These are phyloP conservation scores for Phytopythium delawarense DNA, from an alignment of 352 stramenopile species.

Conservation along the genomic window DNA sequence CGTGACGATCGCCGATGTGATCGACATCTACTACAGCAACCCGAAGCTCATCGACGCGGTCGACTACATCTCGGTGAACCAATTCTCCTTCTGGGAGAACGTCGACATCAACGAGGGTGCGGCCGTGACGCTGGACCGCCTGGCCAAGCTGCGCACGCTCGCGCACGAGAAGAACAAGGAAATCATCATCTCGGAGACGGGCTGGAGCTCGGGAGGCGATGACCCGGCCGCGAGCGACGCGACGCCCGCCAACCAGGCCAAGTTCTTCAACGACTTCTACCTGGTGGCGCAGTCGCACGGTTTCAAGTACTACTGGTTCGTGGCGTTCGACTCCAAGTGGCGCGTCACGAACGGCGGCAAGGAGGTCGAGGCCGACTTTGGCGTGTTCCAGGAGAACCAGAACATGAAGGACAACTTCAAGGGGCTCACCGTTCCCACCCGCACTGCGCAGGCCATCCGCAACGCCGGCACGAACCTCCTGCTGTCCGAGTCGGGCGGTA, in stretches of 20 bases:
- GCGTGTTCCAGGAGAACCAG: constrained; percentile 45
- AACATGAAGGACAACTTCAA: constrained; percentile 60
- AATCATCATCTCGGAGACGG: constrained; percentile 64
- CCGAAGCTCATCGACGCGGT: constrained; percentile 50
- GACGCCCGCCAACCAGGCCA: constrained; percentile 45
- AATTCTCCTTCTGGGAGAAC: constrained; percentile 78
- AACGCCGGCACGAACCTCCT: constrained; percentile 24
- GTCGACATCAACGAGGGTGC: constrained; percentile 41
- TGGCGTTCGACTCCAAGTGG: constrained; percentile 64
- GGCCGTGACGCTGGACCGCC: constrained; percentile 45
- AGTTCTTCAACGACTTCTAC: constrained; percentile 74
- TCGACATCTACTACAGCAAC: constrained; percentile 69
- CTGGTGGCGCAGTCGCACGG: constrained; percentile 36
- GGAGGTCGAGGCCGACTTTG: constrained; percentile 63
- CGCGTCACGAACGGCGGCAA: constrained; percentile 37
- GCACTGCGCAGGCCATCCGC: constrained; percentile 21
- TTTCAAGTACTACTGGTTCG: constrained; percentile 75
- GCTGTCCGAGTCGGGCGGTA: constrained; percentile 33
- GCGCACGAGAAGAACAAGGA: constrained; percentile 49
- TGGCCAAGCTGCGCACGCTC: constrained; percentile 37
- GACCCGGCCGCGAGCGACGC: constrained; percentile 27
- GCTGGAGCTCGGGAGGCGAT: constrained; percentile 51
- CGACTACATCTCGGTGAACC: constrained; percentile 69
- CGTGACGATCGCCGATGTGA: constrained; percentile 65
- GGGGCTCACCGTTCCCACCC: constrained; percentile 28